phyloP scores from a whole-genome alignment of 768 basidiomycete genomes.

The Mycena rosella region DNA sequence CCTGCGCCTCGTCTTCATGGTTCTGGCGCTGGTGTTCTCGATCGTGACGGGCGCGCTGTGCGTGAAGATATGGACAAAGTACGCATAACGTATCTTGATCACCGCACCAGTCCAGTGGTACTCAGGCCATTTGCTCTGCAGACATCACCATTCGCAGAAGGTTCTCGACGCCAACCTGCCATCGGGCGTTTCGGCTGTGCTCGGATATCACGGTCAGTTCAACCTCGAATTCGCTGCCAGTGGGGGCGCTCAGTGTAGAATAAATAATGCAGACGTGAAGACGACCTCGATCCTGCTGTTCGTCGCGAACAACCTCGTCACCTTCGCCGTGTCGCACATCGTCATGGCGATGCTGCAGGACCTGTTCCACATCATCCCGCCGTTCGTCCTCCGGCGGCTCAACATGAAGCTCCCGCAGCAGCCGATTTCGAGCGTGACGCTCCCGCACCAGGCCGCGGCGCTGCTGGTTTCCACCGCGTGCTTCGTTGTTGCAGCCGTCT shows the following conservation, averaged over 20 bases:
- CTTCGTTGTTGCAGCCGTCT: constrained; percentile 11
- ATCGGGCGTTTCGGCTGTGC: constrained; percentile 30
- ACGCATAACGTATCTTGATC: constrained; percentile 19
- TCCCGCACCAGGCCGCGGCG: constrained; percentile 25
- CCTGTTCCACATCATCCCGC: constrained; percentile 33
- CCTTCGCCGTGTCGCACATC: constrained; percentile 25
- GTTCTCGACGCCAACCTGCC: constrained; percentile 28
- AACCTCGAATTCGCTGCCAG: neutral
- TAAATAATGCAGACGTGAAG: constrained; percentile 22
- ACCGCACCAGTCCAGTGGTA: neutral
- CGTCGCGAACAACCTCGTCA: constrained; percentile 29
- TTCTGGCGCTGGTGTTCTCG: constrained; percentile 27
- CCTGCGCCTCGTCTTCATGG: constrained; percentile 21
- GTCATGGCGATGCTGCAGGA: constrained; percentile 34
- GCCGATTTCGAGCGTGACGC: constrained; percentile 28
- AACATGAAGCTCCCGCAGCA: neutral
- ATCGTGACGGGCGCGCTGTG: constrained; percentile 31
- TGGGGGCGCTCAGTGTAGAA: neutral
- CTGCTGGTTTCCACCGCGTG: constrained; percentile 21
- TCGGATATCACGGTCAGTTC: constrained; percentile 33
- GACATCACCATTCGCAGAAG: constrained; percentile 32
- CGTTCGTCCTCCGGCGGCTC: constrained; percentile 30
- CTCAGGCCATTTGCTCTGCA: neutral
- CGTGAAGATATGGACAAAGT: constrained; percentile 38
- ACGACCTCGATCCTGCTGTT: constrained; percentile 35